Conservation (phyloP, 331 rosid genomes). For the Cydonia oblonga region DNA sequence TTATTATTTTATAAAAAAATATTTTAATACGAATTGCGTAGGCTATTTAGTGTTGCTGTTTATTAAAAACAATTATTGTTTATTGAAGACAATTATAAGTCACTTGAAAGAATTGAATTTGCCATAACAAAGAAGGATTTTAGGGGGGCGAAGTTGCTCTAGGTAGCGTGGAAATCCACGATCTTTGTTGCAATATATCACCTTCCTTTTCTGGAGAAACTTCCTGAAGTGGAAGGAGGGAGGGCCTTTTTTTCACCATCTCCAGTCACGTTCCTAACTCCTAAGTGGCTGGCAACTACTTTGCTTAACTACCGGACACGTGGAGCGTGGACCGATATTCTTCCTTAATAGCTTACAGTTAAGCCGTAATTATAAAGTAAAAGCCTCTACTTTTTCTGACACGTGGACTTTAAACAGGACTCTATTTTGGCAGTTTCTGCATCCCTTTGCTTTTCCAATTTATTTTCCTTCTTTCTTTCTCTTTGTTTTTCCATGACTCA, state of each 20-base stretch:
- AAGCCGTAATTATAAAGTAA: neutral
- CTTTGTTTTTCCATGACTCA: neutral
- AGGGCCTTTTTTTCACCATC: neutral
- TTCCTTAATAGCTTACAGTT: neutral
- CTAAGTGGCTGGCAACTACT: neutral
- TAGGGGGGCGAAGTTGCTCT: too few species aligned
- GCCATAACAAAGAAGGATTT: too few species aligned
- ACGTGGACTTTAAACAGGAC: neutral
- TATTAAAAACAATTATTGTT: too few species aligned
- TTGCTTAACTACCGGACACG: neutral
- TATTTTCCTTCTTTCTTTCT: neutral
- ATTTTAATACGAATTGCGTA: too few species aligned
- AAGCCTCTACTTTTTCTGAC: neutral
- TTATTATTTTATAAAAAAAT: too few species aligned
- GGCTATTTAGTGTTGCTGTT: too few species aligned
- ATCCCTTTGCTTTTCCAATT: constrained; percentile 3
- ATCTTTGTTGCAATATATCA: too few species aligned
- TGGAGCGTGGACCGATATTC: neutral
- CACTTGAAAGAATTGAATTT: too few species aligned
- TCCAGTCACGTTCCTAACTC: neutral
- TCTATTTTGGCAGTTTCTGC: constrained; percentile 9
- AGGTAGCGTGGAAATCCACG: too few species aligned
- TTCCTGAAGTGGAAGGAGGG: neutral
- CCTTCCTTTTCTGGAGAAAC: too few species aligned
- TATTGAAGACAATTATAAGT: too few species aligned